phyloP scores from a whole-genome alignment of 2,329 filamentous ascomycete species.

The Ceratocystis smalleyi region DNA sequence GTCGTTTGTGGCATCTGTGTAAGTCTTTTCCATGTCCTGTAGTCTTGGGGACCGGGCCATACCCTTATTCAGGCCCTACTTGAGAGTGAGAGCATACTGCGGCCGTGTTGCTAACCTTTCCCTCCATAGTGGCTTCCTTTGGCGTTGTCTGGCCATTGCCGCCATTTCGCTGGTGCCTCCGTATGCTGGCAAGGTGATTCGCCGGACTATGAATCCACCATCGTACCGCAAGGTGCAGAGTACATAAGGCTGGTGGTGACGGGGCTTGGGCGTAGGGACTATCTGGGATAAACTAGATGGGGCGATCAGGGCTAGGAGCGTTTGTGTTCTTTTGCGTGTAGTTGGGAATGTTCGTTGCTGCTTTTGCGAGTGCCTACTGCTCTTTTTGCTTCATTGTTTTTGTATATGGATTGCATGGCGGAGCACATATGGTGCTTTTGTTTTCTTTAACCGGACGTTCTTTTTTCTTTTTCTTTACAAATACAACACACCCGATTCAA shows the following conservation, averaged over 20 bases:
- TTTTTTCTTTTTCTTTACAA: background rate
- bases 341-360: background rate
- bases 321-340: background rate
- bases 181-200: constrained; percentile 72
- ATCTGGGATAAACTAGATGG: background rate
- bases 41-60: background rate
- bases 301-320: no score
- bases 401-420: constrained; percentile 2
- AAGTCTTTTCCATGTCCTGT: constrained; percentile 23
- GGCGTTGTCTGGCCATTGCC: constrained; percentile 68
- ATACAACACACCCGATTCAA: background rate
- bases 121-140: constrained; percentile 56
- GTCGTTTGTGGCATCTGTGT: constrained; percentile 56
- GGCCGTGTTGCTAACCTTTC: background rate
- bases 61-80: background rate
- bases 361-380: background rate
- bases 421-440: background rate
- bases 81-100: no score
- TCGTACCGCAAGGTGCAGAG: constrained; percentile 87
- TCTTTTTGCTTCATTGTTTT: background rate
- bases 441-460: background rate
- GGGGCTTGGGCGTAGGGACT: background rate
- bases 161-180: constrained; percentile 73
- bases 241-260: constrained; percentile 29
- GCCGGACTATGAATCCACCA: constrained; percentile 73